Base-by-base conservation (phyloP, 2,329 filamentous ascomycete species). In the Colletotrichum sp. region DNA sequence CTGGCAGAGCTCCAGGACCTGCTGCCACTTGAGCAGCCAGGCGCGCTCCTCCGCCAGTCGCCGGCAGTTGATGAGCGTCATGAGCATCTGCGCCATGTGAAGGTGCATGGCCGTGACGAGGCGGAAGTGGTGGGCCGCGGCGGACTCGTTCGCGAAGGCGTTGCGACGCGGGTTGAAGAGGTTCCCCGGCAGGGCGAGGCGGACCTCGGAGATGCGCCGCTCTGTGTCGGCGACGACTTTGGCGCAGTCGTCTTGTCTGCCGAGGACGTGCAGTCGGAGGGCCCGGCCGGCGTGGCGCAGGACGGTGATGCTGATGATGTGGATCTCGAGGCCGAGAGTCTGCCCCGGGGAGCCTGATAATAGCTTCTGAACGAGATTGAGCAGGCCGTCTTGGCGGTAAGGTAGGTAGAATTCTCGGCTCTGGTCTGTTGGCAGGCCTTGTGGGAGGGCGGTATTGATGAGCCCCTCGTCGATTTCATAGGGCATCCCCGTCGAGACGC, bases 11-110 rank as follows among this genome's bases (percentile, higher is more conserved):
- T 78, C 77, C 24, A 78, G 57, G 26, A 76, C 66, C 57, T 78
- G 66, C 66, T 78, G 73, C 77, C 77, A 78, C 44, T 36, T 62
- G 6, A 69, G 44, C 3, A 78, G 55, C 77, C 77, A 78, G 13
- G 72, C 67, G 24, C 75, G 55, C 24, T 68, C 69, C 16, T 69
- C 67, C 6, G 49, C 24, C 12, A 52, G 26, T 18, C 24, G 21
- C 5, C 24, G 52, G 32, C 77, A 78, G 44, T 66, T 52, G 10
- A 63, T 15, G 52, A 78, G 69, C 18, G 76, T 30, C 18, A 78
- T 66, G 15, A 78, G 64, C 26, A 78, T 64, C 39, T 74, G 66
- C 15, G 76, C 69, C 70, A 78, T 76, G 39, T 69, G 66, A 9
- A 78, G 59, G 30, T 78, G 77, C 57, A 76, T 70, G 9, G 75